Base-by-base conservation (phyloP, 2,329 filamentous ascomycete genomes). In the Bertia moriformis region DNA sequence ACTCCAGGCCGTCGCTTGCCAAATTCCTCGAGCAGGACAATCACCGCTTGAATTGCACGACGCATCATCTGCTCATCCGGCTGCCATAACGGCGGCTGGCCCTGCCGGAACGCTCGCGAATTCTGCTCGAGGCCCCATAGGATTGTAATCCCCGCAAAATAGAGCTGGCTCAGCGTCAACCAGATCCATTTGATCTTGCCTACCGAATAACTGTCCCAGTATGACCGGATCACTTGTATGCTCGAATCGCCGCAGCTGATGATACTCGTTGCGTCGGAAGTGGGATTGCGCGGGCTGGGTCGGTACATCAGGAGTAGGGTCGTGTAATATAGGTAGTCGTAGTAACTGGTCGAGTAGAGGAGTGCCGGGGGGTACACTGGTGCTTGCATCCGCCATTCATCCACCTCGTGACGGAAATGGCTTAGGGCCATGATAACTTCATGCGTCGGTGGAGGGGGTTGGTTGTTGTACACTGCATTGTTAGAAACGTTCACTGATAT, bases 131-230 rank as follows among this genome's bases (percentile, higher is more conserved):
- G 46, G 41, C 56, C 58, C 57, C 57, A 59, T 14, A 59, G 43
- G 19, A 59, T 59, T 7, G 57, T 59, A 33, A 59, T 56, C 1
- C 57, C 57, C 1, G 57, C 57, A 39, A 56, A 58, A 37, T 59
- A 59, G 14, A 56, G 43, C 39, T 59, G 56, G 40, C 55, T 57
- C 19, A 59, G 45, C 1, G 57, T 59, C 37, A 59, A 46, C 57
- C 57, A 59, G 29, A 59, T 58, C 57, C 57, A 59, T 42, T 59
- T 59, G 14, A 59, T 45, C 40, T 59, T 59, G 27, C 56, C 56
- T 19, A 53, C 46, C 1, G 56, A 55, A 37, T 58, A 59, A 38
- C 49, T 58, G 41, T 59, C 56, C 55, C 56, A 59, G 38, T 58
- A 59, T 1, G 56, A 58, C 18, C 55, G 52, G 14, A 59, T 54